Conservation (phyloP, 2,329 filamentous ascomycete genomes). For the Monosporascus sp. region DNA sequence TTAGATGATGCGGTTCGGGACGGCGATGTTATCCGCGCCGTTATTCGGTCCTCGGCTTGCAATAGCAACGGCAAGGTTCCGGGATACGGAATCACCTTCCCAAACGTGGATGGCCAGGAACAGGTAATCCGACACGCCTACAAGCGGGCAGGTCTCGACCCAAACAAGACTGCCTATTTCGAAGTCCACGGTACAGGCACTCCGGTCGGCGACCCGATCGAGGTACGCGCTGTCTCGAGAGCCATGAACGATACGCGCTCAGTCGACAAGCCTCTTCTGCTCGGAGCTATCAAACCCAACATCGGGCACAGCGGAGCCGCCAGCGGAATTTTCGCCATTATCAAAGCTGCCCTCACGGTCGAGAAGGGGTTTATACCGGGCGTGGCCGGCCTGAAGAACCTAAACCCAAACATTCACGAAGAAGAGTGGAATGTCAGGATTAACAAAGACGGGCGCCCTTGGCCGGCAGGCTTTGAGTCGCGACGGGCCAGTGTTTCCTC, state of each 20-base stretch:
- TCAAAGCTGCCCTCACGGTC: slow-evolving; percentile 15
- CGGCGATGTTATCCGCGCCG: slow-evolving; percentile 22
- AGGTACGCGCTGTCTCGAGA: slow-evolving; percentile 13
- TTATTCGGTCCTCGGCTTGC: slow-evolving; percentile 18
- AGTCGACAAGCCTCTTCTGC: slow-evolving; percentile 9
- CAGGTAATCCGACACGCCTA: slow-evolving; percentile 15
- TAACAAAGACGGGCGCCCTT: slow-evolving; percentile 9
- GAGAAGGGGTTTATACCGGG: slow-evolving; percentile 14
- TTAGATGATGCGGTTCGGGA: slow-evolving; percentile 23
- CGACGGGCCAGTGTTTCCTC: slow-evolving; percentile 11
- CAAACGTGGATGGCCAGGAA: slow-evolving; percentile 19
- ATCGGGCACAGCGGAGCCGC: slow-evolving; percentile 22
- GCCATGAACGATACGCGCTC: slow-evolving; percentile 14
- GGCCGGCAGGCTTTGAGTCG: slow-evolving; percentile 10
- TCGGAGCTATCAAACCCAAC: slow-evolving; percentile 18
- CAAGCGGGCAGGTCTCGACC: slow-evolving; percentile 15
- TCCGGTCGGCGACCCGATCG: slow-evolving; percentile 19
- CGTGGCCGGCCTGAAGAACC: slow-evolving; percentile 7
- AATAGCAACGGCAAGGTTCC: slow-evolving; percentile 23
- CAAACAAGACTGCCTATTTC: slow-evolving; percentile 15
- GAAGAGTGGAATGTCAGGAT: slow-evolving; percentile 12
- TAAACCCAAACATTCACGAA: slow-evolving; percentile 15
- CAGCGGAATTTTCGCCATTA: slow-evolving; percentile 15
- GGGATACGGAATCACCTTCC: slow-evolving; percentile 24
- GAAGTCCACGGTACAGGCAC: slow-evolving; percentile 23